These are phyloP conservation scores for Pestalotiopsis sp. DNA, from an alignment of 2,329 filamentous ascomycete genomes.

Conservation along the genomic window DNA sequence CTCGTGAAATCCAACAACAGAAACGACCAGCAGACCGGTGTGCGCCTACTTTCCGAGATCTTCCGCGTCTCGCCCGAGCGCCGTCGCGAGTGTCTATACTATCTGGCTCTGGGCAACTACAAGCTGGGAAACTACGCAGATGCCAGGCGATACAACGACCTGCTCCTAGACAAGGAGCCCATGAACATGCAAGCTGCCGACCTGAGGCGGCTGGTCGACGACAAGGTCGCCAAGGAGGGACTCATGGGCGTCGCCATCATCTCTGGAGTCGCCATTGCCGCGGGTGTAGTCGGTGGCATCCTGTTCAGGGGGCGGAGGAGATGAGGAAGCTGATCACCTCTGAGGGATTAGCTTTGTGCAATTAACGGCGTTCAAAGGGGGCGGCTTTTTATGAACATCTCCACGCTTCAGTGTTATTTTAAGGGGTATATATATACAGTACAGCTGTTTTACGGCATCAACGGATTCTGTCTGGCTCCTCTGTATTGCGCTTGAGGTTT, in stretches of 20 bases:
- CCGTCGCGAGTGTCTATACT: constrained; percentile 96
- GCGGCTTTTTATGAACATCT: not conserved
- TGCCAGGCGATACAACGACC: constrained; percentile 90
- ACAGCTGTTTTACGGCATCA: not conserved
- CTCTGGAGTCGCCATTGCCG: constrained; percentile 87
- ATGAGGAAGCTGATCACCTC: constrained; percentile 28
- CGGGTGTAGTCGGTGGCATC: constrained; percentile 89
- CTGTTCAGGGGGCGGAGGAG: constrained; percentile 70
- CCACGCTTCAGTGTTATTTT: not conserved
- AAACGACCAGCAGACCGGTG: constrained; percentile 88
- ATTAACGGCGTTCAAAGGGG: not conserved
- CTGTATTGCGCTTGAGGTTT: no score
- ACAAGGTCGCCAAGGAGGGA: constrained; percentile 94
- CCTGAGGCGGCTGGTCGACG: constrained; percentile 85
- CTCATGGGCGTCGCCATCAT: constrained; percentile 93
- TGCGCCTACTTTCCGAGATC: constrained; percentile 92
- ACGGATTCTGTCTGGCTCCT: not conserved
- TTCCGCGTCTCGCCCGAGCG: constrained; percentile 92
- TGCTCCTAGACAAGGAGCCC: constrained; percentile 87
- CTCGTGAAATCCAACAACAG: constrained; percentile 90
- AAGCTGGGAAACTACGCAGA: constrained; percentile 98
- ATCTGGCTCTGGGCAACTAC: constrained; percentile 95
- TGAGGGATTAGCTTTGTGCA: constrained; percentile 4
- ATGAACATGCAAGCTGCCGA: constrained; percentile 89
- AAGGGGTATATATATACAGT: not conserved